Percentiles rank a stretch among this genome's conserved stretches.
Conservation (phyloP, 306 rosid species). For the Vicia sativa region DNA sequence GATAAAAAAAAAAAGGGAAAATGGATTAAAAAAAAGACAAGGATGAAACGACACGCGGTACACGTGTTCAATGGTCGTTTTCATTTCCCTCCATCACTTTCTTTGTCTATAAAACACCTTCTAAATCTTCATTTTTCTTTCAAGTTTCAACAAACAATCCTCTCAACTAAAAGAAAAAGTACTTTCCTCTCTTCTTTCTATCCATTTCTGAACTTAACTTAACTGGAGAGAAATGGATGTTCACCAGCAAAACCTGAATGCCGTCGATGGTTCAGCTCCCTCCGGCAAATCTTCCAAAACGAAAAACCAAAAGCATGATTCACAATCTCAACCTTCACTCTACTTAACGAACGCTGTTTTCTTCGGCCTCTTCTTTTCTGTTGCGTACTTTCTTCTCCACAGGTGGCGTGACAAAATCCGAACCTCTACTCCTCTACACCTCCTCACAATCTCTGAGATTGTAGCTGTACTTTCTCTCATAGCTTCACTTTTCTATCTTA, state of each 20-base stretch:
- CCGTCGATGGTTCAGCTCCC: not conserved
- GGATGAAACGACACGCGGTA: too few species aligned
- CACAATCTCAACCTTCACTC: slow-evolving; percentile 12
- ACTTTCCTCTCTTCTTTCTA: not conserved
- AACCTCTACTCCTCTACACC: slow-evolving; percentile 76
- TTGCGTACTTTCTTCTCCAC: slow-evolving; percentile 72
- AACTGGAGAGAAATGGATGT: slow-evolving; percentile 51
- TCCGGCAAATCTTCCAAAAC: slow-evolving; percentile 32
- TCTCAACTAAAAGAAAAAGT: not conserved
- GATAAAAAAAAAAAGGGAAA: too few species aligned
- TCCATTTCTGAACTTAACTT: not conserved
- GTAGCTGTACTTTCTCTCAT: slow-evolving; percentile 60
- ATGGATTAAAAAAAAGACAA: too few species aligned
- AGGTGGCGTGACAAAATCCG: slow-evolving; percentile 93
- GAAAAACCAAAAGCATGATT: slow-evolving; percentile 22
- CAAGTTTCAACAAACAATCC: not conserved
- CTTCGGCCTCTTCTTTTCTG: slow-evolving; percentile 79
- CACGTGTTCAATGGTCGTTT: not conserved
- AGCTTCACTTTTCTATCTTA: slow-evolving; percentile 77
- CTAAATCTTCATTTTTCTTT: not conserved
- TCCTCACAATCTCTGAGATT: slow-evolving; percentile 67
- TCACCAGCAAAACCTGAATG: slow-evolving; percentile 51
- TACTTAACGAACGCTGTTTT: slow-evolving; percentile 65
- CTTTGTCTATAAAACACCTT: not conserved
- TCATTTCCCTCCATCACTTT: not conserved